A percentile compares a stretch with the other conserved stretches of the same genome.
Conservation (phyloP, 352 stramenopile genomes). For the Phytopythium kandeliae region DNA sequence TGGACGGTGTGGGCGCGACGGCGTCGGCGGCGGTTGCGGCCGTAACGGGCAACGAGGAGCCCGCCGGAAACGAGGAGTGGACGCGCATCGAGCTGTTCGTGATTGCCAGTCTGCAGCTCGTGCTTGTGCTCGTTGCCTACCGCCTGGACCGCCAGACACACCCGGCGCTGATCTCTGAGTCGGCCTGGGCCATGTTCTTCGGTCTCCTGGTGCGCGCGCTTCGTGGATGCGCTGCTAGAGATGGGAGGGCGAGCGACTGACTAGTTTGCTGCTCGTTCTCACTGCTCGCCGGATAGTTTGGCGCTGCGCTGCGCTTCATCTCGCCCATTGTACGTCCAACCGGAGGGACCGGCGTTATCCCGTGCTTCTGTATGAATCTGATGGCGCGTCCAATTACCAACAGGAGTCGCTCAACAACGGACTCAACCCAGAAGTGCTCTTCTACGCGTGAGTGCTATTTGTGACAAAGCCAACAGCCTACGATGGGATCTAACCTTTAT, state of each 20-base stretch:
- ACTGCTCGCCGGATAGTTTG: no score
- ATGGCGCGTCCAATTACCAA: not conserved
- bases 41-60: conserved; percentile 13
- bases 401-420: conserved; percentile 79
- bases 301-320: conserved; percentile 64
- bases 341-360: not conserved
- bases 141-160: conserved; percentile 63
- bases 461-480: no score
- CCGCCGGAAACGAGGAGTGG: conserved; percentile 37
- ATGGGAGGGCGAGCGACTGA: no score
- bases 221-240: conserved; percentile 61
- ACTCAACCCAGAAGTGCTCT: conserved; percentile 79
- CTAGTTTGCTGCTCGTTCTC: no score
- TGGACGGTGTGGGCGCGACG: conserved; percentile 19
- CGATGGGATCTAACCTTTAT: not conserved
- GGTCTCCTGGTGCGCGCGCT: conserved; percentile 72
- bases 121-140: conserved; percentile 77
- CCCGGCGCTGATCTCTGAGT: conserved; percentile 75
- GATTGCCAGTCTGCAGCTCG: conserved; percentile 76
- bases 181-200: conserved; percentile 78
- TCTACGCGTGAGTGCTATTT: conserved; percentile 72
- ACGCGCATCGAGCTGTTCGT: conserved; percentile 69
- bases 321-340: conserved; percentile 51
- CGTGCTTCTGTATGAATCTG: not conserved
- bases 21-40: conserved; percentile 14